A percentile compares a stretch with the other conserved stretches of the same genome.
Evolutionary conservation across 805 yeast genomes (phyloP).

Genomic region (Wickerhamiella vanderwaltii): DNA sequence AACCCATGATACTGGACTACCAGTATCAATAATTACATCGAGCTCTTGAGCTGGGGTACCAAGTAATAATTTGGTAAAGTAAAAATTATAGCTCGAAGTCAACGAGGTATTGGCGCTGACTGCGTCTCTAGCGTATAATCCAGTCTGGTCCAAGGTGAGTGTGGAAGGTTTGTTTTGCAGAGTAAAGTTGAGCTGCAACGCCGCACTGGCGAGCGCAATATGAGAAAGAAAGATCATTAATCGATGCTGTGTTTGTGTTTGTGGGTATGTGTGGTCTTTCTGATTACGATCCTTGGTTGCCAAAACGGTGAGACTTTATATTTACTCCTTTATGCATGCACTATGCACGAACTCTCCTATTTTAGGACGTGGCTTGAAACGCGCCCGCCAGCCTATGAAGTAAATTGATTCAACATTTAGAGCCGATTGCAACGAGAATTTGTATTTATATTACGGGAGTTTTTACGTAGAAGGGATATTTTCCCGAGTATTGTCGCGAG

Average conservation of each 20-base stretch:
- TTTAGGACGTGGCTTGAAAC: slow-evolving; percentile 2
- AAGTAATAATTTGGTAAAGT: slow-evolving; percentile 26
- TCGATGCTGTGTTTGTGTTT: no score
- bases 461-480: no score
- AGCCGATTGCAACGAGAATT: no score
- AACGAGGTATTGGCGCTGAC: slow-evolving; percentile 16
- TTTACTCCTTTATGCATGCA: slow-evolving; percentile 9
- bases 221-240: slow-evolving; percentile 1
- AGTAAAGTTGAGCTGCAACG: slow-evolving; percentile 6
- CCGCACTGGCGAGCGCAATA: slow-evolving; percentile 6
- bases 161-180: slow-evolving; percentile 5
- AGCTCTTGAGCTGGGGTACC: slow-evolving; percentile 36
- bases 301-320: no score
- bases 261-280: neutral
- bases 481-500: no score
- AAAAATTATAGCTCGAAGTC: slow-evolving; percentile 27
- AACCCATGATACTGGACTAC: slow-evolving; percentile 41
- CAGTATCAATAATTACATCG: slow-evolving; percentile 37
- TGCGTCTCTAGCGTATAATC: neutral
- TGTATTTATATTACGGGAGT: no score
- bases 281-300: neutral
- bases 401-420: no score
- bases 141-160: neutral
- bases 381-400: no score
- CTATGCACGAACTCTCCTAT: slow-evolving; percentile 4